Base-by-base conservation (phyloP, 2,329 filamentous ascomycete genomes). In the Sclerotinia minor region DNA sequence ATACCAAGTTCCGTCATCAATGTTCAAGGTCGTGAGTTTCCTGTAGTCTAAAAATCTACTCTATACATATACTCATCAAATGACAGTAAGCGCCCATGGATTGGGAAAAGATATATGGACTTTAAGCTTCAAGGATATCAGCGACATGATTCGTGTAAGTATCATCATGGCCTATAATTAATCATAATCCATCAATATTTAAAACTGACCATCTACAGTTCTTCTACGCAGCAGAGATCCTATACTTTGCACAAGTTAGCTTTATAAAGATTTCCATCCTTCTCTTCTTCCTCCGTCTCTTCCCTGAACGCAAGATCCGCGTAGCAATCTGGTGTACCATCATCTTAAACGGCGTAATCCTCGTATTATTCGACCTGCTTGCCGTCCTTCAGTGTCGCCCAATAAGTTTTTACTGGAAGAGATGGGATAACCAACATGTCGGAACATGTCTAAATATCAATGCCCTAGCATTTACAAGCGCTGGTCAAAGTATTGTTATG, bases 371-470 rank as follows among this genome's bases (percentile, higher is more conserved):
- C 63, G 67, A 68, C 41, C n/a, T 67, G 24, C n/a, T 67, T 35
- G 71, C 54, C 24, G 54, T 69, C 50, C 71, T 72, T 15, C 81
- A 85, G 69, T 87, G 84, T 72, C 75, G 72, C 2, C 85, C 84
- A 0, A 76, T 87, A n/a, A 75, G 76, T 19, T 82, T 80, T 68
- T 83, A 82, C 73, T 88, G 85, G 86, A 78, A 75, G 0, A 77
- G 77, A 44, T 88, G 84, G 84, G 81, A 84, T 57, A 79, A 79
- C 1, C 75, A 80, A 61, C 78, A 81, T 52, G 5, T 74, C 0
- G 85, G 85, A 0, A 75, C 69, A 1, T 88, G 85, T 70, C 74
- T 83, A 32, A 78, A 84, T 69, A 77, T 82, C 69, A 85, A 84
- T 69, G 76, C 77, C 2, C 77, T 85, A 5, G 80, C 78, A 0